These are phyloP conservation scores for Cercospora beticola DNA, from an alignment of 2,329 filamentous ascomycete species.

Conservation along the genomic window DNA sequence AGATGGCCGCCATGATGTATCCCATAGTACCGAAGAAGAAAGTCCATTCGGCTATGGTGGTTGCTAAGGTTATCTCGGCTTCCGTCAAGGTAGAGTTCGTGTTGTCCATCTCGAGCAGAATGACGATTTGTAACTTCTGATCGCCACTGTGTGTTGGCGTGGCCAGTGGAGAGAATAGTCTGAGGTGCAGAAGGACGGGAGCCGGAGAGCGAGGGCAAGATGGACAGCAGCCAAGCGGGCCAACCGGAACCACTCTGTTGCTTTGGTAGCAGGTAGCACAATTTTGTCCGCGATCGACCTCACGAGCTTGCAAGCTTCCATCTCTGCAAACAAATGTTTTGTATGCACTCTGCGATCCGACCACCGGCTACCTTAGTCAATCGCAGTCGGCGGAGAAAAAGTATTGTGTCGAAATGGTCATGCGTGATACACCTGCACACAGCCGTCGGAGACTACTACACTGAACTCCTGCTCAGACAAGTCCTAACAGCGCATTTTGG, in stretches of 20 bases:
- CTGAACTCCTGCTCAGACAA: background rate
- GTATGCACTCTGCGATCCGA: background rate
- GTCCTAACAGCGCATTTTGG: background rate
- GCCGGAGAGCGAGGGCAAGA: background rate
- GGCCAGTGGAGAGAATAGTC: background rate
- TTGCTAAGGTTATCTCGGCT: background rate
- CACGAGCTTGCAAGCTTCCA: background rate
- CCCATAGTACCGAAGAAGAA: background rate
- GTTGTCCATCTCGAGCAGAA: background rate
- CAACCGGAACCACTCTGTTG: background rate
- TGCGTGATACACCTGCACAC: background rate
- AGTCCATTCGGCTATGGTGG: background rate
- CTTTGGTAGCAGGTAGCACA: background rate
- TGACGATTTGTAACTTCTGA: background rate
- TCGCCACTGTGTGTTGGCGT: background rate
- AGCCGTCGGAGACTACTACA: background rate
- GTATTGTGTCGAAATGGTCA: background rate
- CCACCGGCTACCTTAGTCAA: background rate
- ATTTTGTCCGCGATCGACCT: background rate
- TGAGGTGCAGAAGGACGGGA: background rate
- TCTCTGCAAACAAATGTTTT: background rate
- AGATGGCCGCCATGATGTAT: background rate
- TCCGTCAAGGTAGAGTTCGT: background rate
- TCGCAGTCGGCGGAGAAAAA: background rate
- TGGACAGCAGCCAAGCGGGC: background rate